Percentiles rank a stretch among this genome's conserved stretches.
These are phyloP conservation scores for Phytophthora melonis DNA, from an alignment of 352 stramenopile genomes.

Conservation along the genomic window DNA sequence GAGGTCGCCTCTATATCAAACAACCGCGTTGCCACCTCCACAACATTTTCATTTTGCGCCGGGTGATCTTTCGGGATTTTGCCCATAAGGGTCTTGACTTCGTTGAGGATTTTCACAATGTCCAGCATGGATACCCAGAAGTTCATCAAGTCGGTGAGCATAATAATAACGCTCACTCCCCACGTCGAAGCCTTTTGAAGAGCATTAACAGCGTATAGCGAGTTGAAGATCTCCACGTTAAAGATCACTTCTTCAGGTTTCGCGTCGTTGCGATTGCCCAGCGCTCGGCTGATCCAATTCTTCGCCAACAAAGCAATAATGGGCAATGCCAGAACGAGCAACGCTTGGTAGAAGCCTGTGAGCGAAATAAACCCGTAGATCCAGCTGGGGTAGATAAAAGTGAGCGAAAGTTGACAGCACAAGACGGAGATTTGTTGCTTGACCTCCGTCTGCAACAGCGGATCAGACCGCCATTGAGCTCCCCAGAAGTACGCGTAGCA, in stretches of 20 bases:
- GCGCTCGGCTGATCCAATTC: slow-evolving; percentile 23
- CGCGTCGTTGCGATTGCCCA: slow-evolving; percentile 16
- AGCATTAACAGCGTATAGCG: background rate
- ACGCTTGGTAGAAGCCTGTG: background rate
- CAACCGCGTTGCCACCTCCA: background rate
- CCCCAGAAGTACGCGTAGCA: too few species aligned
- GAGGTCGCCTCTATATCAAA: background rate
- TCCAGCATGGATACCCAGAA: background rate
- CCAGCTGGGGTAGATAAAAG: slow-evolving; percentile 30
- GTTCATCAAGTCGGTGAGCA: background rate
- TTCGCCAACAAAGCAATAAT: slow-evolving; percentile 23
- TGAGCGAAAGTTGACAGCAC: slow-evolving; percentile 9
- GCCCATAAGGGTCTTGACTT: background rate
- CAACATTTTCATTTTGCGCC: background rate
- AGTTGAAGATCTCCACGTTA: background rate
- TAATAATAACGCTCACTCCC: background rate
- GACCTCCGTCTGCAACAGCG: too few species aligned
- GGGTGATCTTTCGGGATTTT: background rate
- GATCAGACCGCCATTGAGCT: too few species aligned
- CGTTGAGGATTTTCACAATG: background rate
- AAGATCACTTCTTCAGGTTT: slow-evolving; percentile 25
- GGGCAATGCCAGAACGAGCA: background rate
- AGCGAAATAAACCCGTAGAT: slow-evolving; percentile 17
- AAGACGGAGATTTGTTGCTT: too few species aligned
- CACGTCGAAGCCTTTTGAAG: background rate